Percentiles rank a stretch among this genome's conserved stretches.
Conservation (phyloP, 2,329 filamentous ascomycete species). For the Sordariomycetes sp. region DNA sequence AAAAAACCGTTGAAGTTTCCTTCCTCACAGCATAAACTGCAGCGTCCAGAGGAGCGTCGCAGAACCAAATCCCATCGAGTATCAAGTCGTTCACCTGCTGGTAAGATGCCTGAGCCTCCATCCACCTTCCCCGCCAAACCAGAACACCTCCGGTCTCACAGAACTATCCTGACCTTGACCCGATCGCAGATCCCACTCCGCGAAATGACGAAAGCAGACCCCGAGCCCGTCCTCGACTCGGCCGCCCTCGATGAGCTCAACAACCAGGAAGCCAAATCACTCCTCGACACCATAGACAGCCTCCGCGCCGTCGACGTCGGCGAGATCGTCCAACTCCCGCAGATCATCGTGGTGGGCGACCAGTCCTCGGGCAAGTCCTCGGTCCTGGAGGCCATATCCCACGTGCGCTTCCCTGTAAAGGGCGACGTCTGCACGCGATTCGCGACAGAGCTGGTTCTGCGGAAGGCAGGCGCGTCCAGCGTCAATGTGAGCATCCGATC, state of each 20-base stretch:
- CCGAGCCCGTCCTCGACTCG: not conserved
- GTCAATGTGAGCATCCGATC: constrained; percentile 30
- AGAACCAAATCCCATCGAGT: too few relatives aligned
- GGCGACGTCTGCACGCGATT: constrained; percentile 48
- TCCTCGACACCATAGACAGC: constrained; percentile 42
- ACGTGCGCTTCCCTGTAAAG: constrained; percentile 47
- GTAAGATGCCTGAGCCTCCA: too few relatives aligned
- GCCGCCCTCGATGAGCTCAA: constrained; percentile 28
- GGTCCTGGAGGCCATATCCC: constrained; percentile 52
- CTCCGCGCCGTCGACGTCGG: constrained; percentile 37
- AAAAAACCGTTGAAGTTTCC: too few relatives aligned
- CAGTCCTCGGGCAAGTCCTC: constrained; percentile 55
- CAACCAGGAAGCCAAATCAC: constrained; percentile 25
- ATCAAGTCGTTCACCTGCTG: too few relatives aligned
- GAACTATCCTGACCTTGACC: too few relatives aligned
- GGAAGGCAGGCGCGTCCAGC: constrained; percentile 21
- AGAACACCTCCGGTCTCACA: not conserved
- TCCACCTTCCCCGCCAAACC: not conserved
- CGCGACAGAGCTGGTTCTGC: constrained; percentile 47
- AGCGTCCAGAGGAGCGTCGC: too few relatives aligned
- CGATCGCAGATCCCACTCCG: too few relatives aligned
- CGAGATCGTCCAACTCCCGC: constrained; percentile 35
- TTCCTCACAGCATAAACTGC: too few relatives aligned
- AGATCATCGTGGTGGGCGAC: constrained; percentile 49
- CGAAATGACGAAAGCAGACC: not conserved